Percentiles rank a stretch among this genome's conserved stretches.
These are phyloP conservation scores for Cercophora newfieldiana DNA, from an alignment of 495 filamentous ascomycete species.

Conservation along the genomic window DNA sequence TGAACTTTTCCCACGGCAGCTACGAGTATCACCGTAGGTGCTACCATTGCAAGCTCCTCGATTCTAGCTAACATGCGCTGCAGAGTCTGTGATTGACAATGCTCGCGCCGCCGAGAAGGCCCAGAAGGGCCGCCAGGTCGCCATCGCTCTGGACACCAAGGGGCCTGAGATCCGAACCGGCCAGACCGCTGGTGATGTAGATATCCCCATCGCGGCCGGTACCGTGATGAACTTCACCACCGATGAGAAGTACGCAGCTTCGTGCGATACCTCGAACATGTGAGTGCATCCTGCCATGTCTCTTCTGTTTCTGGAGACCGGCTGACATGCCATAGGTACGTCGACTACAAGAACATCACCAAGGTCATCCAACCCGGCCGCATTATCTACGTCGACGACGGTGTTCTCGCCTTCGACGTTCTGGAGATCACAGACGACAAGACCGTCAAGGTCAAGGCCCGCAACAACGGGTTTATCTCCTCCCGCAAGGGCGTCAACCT, in stretches of 20 bases:
- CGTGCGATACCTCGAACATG: constrained; percentile 89
- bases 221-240: constrained; percentile 91
- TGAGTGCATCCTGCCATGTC: constrained; percentile 47
- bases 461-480: constrained; percentile 98
- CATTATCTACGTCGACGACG: constrained; percentile 97
- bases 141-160: constrained; percentile 98
- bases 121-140: constrained; percentile 79
- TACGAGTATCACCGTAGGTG: constrained; percentile 62
- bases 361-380: constrained; percentile 93
- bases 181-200: constrained; percentile 79
- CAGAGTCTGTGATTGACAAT: constrained; percentile 91
- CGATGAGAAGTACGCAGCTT: constrained; percentile 87
- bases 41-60: neutral
- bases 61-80: neutral
- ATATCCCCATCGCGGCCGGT: constrained; percentile 83
- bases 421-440: constrained; percentile 82
- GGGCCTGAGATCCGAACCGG: constrained; percentile 98
- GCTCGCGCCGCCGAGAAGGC: constrained; percentile 76
- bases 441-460: constrained; percentile 76
- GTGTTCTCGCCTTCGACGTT: constrained; percentile 93
- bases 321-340: constrained; percentile 63
- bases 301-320: neutral
- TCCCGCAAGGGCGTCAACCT: constrained; percentile 99
- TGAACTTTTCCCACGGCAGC: constrained; percentile 99
- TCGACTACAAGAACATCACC: constrained; percentile 99